A percentile compares a stretch with the other conserved stretches of the same genome.
phyloP scores from a whole-genome alignment of 768 basidiomycete genomes.

The Pilatotrama ljubarskyi region DNA sequence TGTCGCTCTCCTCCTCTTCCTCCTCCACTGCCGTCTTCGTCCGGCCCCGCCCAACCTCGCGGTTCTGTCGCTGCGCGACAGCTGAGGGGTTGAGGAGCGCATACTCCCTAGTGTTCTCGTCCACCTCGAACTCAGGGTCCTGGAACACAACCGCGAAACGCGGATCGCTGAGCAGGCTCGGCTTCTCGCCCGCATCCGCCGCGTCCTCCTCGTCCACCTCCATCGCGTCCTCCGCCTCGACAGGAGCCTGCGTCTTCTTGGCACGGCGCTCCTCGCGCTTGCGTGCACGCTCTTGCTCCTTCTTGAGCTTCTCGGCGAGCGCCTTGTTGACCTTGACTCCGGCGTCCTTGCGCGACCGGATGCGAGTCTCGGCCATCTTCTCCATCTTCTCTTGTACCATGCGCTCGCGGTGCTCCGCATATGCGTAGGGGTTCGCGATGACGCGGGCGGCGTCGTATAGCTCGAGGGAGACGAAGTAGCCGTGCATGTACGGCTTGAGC shows the following conservation, averaged over 20 bases:
- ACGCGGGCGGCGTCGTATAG: conserved; percentile 94
- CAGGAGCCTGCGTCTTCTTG: conserved; percentile 48
- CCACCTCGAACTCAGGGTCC: conserved; percentile 89
- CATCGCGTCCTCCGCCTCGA: conserved; percentile 34
- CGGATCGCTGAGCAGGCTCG: conserved; percentile 74
- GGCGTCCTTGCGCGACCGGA: conserved; percentile 74
- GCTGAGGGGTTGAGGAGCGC: conserved; percentile 91
- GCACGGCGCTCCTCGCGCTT: conserved; percentile 47
- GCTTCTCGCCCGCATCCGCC: conserved; percentile 31
- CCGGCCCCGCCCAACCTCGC: conserved; percentile 26
- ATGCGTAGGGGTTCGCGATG: conserved; percentile 95
- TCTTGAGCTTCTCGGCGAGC: conserved; percentile 81
- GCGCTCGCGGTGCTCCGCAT: conserved; percentile 91
- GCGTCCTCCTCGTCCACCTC: conserved; percentile 32
- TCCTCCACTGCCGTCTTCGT: conserved; percentile 83
- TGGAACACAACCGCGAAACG: conserved; percentile 91
- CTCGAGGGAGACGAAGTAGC: conserved; percentile 95
- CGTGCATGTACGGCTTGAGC: conserved; percentile 99
- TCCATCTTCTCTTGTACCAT: conserved; percentile 87
- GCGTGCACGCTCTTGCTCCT: conserved; percentile 60
- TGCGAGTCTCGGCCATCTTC: conserved; percentile 90
- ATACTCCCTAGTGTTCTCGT: conserved; percentile 85
- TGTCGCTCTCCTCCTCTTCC: conserved; percentile 87
- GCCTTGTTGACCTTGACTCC: conserved; percentile 78
- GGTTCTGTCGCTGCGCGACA: conserved; percentile 50